Conservation (phyloP, 2,329 filamentous ascomycete genomes). For the Diaporthe citri region DNA sequence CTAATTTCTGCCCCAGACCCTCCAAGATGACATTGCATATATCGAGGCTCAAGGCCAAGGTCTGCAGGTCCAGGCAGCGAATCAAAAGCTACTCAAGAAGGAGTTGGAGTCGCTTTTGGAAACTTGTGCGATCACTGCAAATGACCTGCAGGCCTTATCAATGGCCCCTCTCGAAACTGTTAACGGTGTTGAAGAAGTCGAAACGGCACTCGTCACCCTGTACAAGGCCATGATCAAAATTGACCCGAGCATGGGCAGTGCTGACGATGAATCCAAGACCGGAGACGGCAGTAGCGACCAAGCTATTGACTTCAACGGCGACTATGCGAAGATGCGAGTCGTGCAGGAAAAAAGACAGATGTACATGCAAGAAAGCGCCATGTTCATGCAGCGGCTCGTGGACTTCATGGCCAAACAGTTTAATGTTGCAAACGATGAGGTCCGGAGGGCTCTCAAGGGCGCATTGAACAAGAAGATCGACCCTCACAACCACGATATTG, state of each 20-base stretch:
- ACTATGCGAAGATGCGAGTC: conserved; percentile 91
- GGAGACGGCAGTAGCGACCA: conserved; percentile 63
- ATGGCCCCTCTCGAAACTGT: conserved; percentile 79
- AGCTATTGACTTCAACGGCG: conserved; percentile 71
- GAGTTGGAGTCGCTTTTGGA: conserved; percentile 91
- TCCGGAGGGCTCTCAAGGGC: conserved; percentile 73
- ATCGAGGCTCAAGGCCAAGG: conserved; percentile 98
- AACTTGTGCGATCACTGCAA: conserved; percentile 87
- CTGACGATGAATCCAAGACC: conserved; percentile 61
- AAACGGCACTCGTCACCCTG: conserved; percentile 80
- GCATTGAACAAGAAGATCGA: conserved; percentile 77
- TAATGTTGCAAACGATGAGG: conserved; percentile 78
- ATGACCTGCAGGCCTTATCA: conserved; percentile 80
- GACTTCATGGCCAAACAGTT: conserved; percentile 88
- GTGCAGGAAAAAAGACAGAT: conserved; percentile 94
- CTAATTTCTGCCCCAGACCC: conserved; percentile 70
- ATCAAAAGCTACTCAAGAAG: conserved; percentile 92
- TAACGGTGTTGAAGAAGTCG: conserved; percentile 81
- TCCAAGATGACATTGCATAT: conserved; percentile 95
- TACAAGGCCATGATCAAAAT: conserved; percentile 96
- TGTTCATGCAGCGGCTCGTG: conserved; percentile 83
- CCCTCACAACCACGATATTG: conserved; percentile 76
- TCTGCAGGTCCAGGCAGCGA: conserved; percentile 95
- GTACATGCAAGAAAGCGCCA: conserved; percentile 80
- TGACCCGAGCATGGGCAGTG: conserved; percentile 79